Evolutionary conservation across 306 rosid species (phyloP), one percentile per base, ranked within the genome.

Genomic region (Sesbania bispinosa): DNA sequence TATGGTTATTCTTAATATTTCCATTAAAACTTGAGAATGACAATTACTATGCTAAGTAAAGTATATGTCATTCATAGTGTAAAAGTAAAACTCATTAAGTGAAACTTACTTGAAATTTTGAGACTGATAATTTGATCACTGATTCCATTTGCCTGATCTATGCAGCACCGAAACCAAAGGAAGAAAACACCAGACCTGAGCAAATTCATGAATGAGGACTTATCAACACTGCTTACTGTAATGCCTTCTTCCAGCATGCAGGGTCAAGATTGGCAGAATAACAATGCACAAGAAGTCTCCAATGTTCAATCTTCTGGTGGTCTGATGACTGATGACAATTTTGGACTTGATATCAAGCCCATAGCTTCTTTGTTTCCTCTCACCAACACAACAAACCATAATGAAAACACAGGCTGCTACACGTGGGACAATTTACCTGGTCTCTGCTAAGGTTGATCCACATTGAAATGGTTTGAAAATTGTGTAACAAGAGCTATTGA

Each of bases 381-480:
- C 61, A 10, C 81, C 57, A 71, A 85, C 38, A 21, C 88, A 38
- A n/a, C 85, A 54, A 86, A 77, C 68, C 55, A 73, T 47, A 45
- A 74, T 53, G 83, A 75, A 71, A 83, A 83, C 58, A 66, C 57
- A 5, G 78, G 73, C 5, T 72, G 76, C 76, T 80, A 79, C 79
- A 3, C 87, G 33, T 90, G 98, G 96, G 97, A 90, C 71, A 86
- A 83, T 69, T 78, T 90, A 62, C 88, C 94, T 45, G 82, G 87
- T 30, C 81, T 93, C 10, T 85, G 92, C 80, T 85, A 70, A 84
- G 71, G 65, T 33, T 79, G 51, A 39, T 54, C 16, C 41, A 11
- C 3, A 20, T 61, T 57, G 19, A 29, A 64, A 59, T 67, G 21
- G 42, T 33, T 24, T 47, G 2, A 54, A 74, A 57, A 6, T 39